A percentile compares a stretch with the other conserved stretches of the same genome.
Evolutionary conservation across 2,329 filamentous ascomycete species (phyloP).

Genomic region (Verticillium zaregamsianum): DNA sequence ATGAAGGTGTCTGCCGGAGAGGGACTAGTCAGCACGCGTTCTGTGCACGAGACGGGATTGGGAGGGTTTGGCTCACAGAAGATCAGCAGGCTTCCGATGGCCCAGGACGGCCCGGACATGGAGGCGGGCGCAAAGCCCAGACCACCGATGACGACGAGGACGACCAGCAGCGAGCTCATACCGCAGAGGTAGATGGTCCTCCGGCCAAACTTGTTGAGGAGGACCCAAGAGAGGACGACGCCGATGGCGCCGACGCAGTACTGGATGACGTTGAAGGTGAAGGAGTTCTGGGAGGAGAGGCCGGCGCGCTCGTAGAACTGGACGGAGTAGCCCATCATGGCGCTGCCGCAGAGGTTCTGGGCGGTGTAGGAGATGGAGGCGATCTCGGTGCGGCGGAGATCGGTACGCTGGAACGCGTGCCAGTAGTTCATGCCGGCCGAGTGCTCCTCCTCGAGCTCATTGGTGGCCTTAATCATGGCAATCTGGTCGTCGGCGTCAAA

Average conservation of each 20-base stretch:
- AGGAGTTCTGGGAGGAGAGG: constrained; percentile 36
- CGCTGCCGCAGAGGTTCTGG: constrained; percentile 43
- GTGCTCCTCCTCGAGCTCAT: constrained; percentile 40
- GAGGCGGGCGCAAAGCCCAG: constrained; percentile 28
- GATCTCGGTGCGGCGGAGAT: constrained; percentile 50
- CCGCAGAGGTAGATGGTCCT: constrained; percentile 45
- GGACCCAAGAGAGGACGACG: constrained; percentile 45
- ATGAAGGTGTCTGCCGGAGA: constrained; percentile 32
- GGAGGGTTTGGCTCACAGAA: constrained; percentile 25
- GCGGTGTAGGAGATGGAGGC: constrained; percentile 45
- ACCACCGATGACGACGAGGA: constrained; percentile 36
- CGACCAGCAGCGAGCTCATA: constrained; percentile 31
- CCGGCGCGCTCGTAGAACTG: constrained; percentile 35
- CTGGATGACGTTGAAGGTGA: constrained; percentile 41
- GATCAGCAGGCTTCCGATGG: constrained; percentile 43
- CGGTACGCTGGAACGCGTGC: constrained; percentile 48
- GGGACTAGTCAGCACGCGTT: not conserved
- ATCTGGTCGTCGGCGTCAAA: constrained; percentile 44
- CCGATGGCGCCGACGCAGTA: constrained; percentile 48
- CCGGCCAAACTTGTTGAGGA: constrained; percentile 45
- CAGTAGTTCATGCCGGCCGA: constrained; percentile 39
- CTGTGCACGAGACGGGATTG: too few species aligned
- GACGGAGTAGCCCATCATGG: constrained; percentile 36
- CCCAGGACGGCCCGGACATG: constrained; percentile 27
- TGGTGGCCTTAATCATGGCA: constrained; percentile 51